Base-by-base conservation (phyloP, 495 filamentous ascomycete genomes). In the Bacidia gigantensis region DNA sequence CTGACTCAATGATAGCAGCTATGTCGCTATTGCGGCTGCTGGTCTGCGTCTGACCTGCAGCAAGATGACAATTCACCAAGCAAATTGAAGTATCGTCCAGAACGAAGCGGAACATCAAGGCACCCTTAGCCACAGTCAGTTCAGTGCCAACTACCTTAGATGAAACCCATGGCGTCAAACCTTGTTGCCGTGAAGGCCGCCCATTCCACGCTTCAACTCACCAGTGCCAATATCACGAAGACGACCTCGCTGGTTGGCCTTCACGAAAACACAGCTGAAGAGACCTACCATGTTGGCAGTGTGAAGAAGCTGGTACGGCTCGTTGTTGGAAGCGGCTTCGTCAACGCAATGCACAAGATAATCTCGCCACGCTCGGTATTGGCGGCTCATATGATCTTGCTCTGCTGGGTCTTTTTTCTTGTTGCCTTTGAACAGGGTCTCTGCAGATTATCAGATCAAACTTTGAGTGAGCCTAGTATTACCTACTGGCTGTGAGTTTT, bases 61-160 rank as follows among this genome's bases (percentile, higher is more conserved):
- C 92, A 49, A 98, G 74, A 76, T 98, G 92, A 63, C 92, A 98
- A 61, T 98, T 98, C 63, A 96, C 80, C 65, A 98, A 92, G 68
- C 92, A 97, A 35, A 98, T 66, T 1, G 89, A 95, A 47, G 79
- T 88, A 60, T 97, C 88, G 56, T 98, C 92, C 0, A 98, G 68
- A 49, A 88, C 69, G 62, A 98, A 92, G 24, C 93, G 87, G 26
- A 95, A 69, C 50, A 96, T 71, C 46, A 98, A 77, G n/a, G 90
- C 90, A 51, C 89, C 89, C 77, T 83, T 42, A 17, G 11, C 38
- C 26, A 38, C 2, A 39, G 46, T 23, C n/a, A 2, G 3, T 39
- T 11, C 12, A 17, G 26, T 17, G 41, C 29, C 21, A 22, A 3
- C n/a, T n/a, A 11, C 32, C 22, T 23, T 12, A 39, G 10, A 29